Evolutionary conservation across 2,329 filamentous ascomycete genomes (phyloP).

Genomic region (Diplocarpon mali): DNA sequence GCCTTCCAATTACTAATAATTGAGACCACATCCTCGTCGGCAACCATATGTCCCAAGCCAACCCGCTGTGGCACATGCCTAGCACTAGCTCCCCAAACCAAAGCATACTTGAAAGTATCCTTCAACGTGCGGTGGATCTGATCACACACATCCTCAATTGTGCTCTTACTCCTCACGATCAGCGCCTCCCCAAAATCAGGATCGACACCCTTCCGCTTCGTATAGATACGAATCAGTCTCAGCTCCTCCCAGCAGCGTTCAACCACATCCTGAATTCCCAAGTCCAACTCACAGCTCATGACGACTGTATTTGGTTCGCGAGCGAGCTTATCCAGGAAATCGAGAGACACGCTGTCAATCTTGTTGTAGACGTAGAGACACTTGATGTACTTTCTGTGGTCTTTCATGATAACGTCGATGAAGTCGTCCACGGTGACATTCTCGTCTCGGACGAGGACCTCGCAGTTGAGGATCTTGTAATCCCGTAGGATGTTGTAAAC

Average conservation of each 20-base stretch:
- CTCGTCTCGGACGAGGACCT: slow-evolving; percentile 90
- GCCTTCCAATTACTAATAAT: slow-evolving; percentile 56
- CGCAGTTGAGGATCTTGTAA: slow-evolving; percentile 97
- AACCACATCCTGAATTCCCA: slow-evolving; percentile 87
- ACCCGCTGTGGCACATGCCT: slow-evolving; percentile 91
- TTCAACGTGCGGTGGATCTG: slow-evolving; percentile 87
- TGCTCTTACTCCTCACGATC: slow-evolving; percentile 80
- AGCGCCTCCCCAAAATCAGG: slow-evolving; percentile 85
- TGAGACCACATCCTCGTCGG: slow-evolving; percentile 58
- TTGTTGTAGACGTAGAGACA: slow-evolving; percentile 99
- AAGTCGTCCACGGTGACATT: slow-evolving; percentile 94
- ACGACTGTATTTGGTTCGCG: slow-evolving; percentile 89
- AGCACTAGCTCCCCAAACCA: slow-evolving; percentile 96
- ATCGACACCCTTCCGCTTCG: slow-evolving; percentile 86
- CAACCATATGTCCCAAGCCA: slow-evolving; percentile 70
- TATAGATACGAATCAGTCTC: slow-evolving; percentile 83
- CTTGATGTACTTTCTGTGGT: slow-evolving; percentile 92
- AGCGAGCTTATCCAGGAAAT: slow-evolving; percentile 85
- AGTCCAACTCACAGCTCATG: slow-evolving; percentile 93
- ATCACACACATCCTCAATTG: slow-evolving; percentile 95
- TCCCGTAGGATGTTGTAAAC: slow-evolving; percentile 93
- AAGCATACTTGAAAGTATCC: slow-evolving; percentile 97
- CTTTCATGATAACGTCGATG: slow-evolving; percentile 99
- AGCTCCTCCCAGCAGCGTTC: slow-evolving; percentile 94
- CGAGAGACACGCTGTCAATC: slow-evolving; percentile 87